Base-by-base conservation (phyloP, 306 rosid genomes). In the Cucumis cinereus region DNA sequence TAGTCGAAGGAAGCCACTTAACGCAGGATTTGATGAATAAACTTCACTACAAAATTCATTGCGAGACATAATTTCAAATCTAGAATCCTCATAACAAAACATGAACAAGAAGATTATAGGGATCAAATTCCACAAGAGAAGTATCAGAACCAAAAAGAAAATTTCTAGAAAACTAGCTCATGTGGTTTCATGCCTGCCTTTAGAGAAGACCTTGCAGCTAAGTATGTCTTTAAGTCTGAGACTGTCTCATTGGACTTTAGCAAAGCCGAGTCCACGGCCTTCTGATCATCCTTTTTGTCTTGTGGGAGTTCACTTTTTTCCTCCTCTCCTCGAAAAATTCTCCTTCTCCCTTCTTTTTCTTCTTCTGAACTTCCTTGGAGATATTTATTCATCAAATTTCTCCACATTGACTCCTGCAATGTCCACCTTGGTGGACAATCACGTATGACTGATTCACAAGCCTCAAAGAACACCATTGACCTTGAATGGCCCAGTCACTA, bases 121-220 rank as follows among this genome's bases (percentile, higher is more conserved):
- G 24, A 63, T 20, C 71, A 63, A 49, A 41, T 22, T 45, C 56
- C 56, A 45, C 36, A n/a, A n/a, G n/a, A n/a, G n/a, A n/a, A n/a
- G n/a, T 70, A 47, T 70, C 36, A 8, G 20, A 58, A 35, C 24
- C 22, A 4, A n/a, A n/a, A 7, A 13, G 74, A 53, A 7, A 69
- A 72, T 72, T 50, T 75, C 80, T 87, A 91, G 72, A 91, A 89
- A 23, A 86, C 85, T 60, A 91, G 88, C 76, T 91, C 96, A 58
- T 91, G 96, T 0, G 96, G 96, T 78, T 91, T 91, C 90, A 89
- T 82, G 83, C 96, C 90, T 40, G 88, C 80, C 83, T 79, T 87
- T 26, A 89, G 88, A 10, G 96, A 91, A 59, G 89, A 91, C 89
- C 98, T 86, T 0, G 94, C 91, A 68, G 89, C 87, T 52, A 90